Percentiles rank a stretch among this genome's conserved stretches.
Conservation (phyloP, 805 yeast genomes). For the Lipomyces yamanashiensis region DNA sequence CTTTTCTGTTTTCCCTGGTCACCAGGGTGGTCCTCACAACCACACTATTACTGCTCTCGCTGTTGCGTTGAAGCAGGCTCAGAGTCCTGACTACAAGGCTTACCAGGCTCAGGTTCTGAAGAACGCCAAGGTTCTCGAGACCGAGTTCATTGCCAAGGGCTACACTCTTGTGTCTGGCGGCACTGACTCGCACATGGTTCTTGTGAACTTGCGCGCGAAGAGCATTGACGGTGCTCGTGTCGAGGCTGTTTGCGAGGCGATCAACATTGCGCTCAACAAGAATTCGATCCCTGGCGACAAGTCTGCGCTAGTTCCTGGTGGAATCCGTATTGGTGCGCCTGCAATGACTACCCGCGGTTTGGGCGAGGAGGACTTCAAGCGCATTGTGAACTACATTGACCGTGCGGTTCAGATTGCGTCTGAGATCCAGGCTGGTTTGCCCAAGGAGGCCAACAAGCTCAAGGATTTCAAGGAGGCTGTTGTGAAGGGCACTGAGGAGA, state of each 20-base stretch:
- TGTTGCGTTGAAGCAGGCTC: constrained; percentile 93
- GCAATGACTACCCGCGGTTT: constrained; percentile 98
- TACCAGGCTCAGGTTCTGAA: constrained; percentile 87
- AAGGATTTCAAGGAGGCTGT: constrained; percentile 92
- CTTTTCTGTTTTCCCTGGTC: constrained; percentile 99
- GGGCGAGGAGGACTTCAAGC: constrained; percentile 81
- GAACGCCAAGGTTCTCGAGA: constrained; percentile 85
- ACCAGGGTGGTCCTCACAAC: constrained; percentile 99
- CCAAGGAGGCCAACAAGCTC: constrained; percentile 90
- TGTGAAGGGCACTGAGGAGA: constrained; percentile 70
- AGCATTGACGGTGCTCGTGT: constrained; percentile 96
- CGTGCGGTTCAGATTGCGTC: constrained; percentile 76
- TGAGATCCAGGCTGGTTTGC: constrained; percentile 70
- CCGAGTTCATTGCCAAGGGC: constrained; percentile 69
- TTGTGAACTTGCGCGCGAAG: constrained; percentile 85
- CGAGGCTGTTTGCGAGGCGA: constrained; percentile 90
- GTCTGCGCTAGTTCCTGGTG: constrained; percentile 95
- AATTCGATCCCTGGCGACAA: constrained; percentile 98
- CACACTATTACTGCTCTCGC: constrained; percentile 98
- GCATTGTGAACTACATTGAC: constrained; percentile 80
- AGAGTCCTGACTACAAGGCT: constrained; percentile 84
- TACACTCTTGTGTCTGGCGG: constrained; percentile 90
- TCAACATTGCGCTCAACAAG: constrained; percentile 94
- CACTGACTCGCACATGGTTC: constrained; percentile 96
- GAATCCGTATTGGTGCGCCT: constrained; percentile 97